Conservation (phyloP, 768 basidiomycete species). For the Holtermannia corniformis region DNA sequence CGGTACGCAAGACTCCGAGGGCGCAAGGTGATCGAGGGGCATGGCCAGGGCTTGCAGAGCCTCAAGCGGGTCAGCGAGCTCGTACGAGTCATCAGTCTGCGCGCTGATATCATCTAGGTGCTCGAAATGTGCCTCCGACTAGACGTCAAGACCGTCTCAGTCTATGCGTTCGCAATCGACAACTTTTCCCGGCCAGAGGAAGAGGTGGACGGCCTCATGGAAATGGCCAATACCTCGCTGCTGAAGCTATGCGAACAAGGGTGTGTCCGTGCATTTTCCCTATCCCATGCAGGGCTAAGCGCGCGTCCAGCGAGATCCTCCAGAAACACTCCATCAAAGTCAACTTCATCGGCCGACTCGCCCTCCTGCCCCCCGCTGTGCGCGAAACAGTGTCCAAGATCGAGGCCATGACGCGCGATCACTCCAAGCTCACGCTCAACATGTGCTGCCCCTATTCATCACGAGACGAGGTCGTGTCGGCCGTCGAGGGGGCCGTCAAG, state of each 20-base stretch:
- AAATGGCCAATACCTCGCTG: conserved; percentile 66
- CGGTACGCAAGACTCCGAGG: conserved; percentile 60
- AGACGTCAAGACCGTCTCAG: conserved; percentile 72
- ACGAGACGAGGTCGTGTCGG: conserved; percentile 78
- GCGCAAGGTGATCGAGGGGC: conserved; percentile 64
- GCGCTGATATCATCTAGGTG: conserved; percentile 47
- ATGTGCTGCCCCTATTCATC: conserved; percentile 88
- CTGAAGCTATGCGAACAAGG: conserved; percentile 69
- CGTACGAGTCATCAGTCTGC: not conserved
- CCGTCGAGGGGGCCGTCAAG: conserved; percentile 49
- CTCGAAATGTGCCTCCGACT: conserved; percentile 75
- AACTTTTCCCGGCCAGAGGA: conserved; percentile 82
- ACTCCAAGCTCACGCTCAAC: conserved; percentile 62
- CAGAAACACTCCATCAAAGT: conserved; percentile 74
- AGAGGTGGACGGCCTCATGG: conserved; percentile 82
- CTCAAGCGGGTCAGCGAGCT: conserved; percentile 57
- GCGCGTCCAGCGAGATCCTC: conserved; percentile 56
- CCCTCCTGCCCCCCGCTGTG: conserved; percentile 70
- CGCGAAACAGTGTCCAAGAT: conserved; percentile 60
- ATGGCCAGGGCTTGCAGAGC: conserved; percentile 71
- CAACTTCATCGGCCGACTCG: conserved; percentile 64
- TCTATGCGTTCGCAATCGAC: conserved; percentile 97
- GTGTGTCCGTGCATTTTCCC: conserved; percentile 47
- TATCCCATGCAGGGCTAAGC: not conserved
- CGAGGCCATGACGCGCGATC: conserved; percentile 64